phyloP scores from a whole-genome alignment of 306 rosid genomes.

The Castanospermum australe region DNA sequence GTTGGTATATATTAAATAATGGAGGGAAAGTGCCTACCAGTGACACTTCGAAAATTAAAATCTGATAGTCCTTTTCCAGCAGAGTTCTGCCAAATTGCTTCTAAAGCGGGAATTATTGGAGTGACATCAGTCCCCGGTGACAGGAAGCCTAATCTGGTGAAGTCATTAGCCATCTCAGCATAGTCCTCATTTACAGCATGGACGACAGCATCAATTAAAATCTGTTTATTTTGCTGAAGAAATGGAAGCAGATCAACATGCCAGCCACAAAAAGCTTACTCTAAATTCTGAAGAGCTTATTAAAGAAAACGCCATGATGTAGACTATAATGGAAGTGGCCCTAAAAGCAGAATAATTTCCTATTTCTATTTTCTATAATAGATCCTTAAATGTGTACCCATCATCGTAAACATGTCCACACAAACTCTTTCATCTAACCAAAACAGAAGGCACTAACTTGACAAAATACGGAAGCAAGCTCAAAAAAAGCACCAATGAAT shows the following conservation, averaged over 20 bases:
- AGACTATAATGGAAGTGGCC: constrained; percentile 1
- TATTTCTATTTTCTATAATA: not conserved
- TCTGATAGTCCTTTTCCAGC: constrained; percentile 95
- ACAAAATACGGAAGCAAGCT: not conserved
- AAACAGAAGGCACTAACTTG: not conserved
- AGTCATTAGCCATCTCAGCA: constrained; percentile 97
- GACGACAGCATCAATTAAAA: constrained; percentile 95
- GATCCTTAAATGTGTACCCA: not conserved
- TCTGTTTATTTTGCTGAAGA: constrained; percentile 93
- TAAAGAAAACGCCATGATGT: not conserved
- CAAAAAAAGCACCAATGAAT: not conserved
- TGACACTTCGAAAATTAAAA: constrained; percentile 91
- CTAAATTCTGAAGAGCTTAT: not conserved
- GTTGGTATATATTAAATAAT: constrained; percentile 11
- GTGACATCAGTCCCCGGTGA: constrained; percentile 94
- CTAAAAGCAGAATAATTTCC: not conserved
- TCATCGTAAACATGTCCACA: not conserved
- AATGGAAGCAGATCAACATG: constrained; percentile 30
- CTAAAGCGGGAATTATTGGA: constrained; percentile 95
- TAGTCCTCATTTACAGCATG: constrained; percentile 99
- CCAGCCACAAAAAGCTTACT: not conserved
- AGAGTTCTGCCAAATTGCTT: constrained; percentile 99
- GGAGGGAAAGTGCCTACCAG: constrained; percentile 51
- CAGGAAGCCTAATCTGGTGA: constrained; percentile 96
- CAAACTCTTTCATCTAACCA: not conserved